Evolutionary conservation across 345 rosid species (phyloP), one percentile per base, ranked within the genome.

Genomic region (Schrenkiella parvula): DNA sequence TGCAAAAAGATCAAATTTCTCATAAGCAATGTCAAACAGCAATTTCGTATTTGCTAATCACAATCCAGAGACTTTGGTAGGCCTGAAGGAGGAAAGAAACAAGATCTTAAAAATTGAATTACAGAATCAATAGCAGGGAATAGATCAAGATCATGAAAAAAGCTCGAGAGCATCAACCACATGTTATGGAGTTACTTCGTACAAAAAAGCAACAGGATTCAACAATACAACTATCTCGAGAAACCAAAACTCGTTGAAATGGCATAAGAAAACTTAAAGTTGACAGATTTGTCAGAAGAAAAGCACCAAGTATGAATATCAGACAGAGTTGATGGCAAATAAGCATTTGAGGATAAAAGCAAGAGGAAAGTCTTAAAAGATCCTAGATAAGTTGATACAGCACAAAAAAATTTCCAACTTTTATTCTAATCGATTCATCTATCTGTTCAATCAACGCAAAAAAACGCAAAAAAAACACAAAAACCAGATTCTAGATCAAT

Each of bases 1-100:
- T 75, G 73, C 73, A 68, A 17, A 66, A 2, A 66, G 39, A 19
- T 32, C 1, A 39, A 66, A 50, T 63, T 58, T 28, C 54, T 37
- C 60, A 65, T 73, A 46, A 65, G 71, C 6, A 55, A 56, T 4
- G 21, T 31, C 57, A 51, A 50, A 71, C 31, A 1, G 1, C 11
- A 68, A 34, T 13, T 42, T 14, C 37, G 0, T 39, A 53, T 38
- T 22, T 8, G 17, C n/a, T 44, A 13, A n/a, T 5, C 47, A 44
- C 39, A 29, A 22, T 28, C 29, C 5, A 71, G 32, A 50, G 6
- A 50, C 43, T 39, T 57, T 23, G 17, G 3, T 14, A 64, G 41
- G 53, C 7, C 46, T 29, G 3, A 55, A 48, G 26, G 5, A 48
- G 2, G 10, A 21, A n/a, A 48, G 2, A 6, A 21, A n/a, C 18